Base-by-base conservation (phyloP, 352 stramenopile genomes). In the Phytophthora sp. region DNA sequence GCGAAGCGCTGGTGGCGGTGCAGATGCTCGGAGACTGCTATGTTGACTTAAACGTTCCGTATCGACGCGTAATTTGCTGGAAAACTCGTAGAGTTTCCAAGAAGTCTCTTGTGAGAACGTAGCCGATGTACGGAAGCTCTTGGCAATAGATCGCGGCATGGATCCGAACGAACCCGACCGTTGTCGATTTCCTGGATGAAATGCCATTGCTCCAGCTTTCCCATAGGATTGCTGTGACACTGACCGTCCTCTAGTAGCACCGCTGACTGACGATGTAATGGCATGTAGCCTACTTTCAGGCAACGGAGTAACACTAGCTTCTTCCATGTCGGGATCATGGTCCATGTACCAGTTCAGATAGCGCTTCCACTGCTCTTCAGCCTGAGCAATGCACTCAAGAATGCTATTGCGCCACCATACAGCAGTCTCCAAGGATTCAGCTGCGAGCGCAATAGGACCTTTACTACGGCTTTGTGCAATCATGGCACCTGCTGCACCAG, bases 311-410 rank as follows among this genome's bases (percentile, higher is more conserved):
- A 64, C 35, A n/a, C 38, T 57, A 26, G 26, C 46, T 31, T 72
- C 70, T 16, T 85, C 77, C 23, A 82, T 56, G 9, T 84, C 76
- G 7, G 80, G 71, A 15, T 94, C 86, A 16, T 90, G 83, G 49
- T 91, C 84, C 78, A 95, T 90, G 61, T 95, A 95, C 87, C 87
- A 95, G 29, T 89, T 86, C 16, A 95, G 54, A 42, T 95, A 95
- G 29, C 84, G 85, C 30, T 90, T 91, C 87, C 87, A 95, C 63
- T 93, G 84, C 58, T 91, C 82, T 69, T 95, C 87, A 0, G 87
- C 84, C 57, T 95, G 87, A 0, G 84, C 82, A 59, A 95, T 90
- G 39, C 87, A 95, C 56, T 95, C 87, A 0, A 93, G 44, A 49
- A 95, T 91, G 55, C 87, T 93, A 39, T 91, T 93, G 24, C 87